Percentiles rank a stretch among this genome's conserved stretches.
Conservation (phyloP, 352 stramenopile species). For the Phytophthora pisi region DNA sequence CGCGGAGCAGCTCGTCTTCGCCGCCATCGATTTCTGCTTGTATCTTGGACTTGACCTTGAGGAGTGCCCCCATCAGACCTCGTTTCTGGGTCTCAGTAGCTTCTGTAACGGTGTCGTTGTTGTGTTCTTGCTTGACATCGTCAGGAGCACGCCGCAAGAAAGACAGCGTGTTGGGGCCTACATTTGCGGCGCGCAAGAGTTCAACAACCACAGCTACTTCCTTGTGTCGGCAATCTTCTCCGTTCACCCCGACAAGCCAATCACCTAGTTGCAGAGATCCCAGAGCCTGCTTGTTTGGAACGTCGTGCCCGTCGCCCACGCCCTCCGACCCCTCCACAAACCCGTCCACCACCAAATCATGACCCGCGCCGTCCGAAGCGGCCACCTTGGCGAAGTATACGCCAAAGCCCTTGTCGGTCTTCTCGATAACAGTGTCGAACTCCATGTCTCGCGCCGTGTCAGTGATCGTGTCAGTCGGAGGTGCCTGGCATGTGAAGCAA, state of each 20-base stretch:
- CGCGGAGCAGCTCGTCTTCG: slow-evolving; percentile 36
- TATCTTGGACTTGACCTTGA: slow-evolving; percentile 67
- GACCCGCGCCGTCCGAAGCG: no score
- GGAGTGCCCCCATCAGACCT: slow-evolving; percentile 54
- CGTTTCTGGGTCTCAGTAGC: slow-evolving; percentile 31
- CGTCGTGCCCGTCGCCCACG: no score
- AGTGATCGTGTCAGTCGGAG: no score
- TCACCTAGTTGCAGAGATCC: not conserved
- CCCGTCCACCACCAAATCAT: no score
- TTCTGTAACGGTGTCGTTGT: not conserved
- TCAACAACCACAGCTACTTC: not conserved
- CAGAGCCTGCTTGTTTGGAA: no score
- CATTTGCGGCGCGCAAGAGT: not conserved
- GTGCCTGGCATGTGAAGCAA: no score
- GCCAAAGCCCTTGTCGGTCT: no score
- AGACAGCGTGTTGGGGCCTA: not conserved
- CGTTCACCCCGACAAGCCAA: not conserved
- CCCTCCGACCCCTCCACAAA: no score
- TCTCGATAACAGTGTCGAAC: no score
- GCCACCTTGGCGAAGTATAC: no score
- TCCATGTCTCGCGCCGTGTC: no score
- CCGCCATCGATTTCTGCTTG: slow-evolving; percentile 56
- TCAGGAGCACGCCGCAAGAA: not conserved
- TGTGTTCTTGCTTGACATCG: not conserved
- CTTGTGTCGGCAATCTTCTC: not conserved